phyloP scores from a whole-genome alignment of 345 rosid genomes.

The Sapria himalayana region DNA sequence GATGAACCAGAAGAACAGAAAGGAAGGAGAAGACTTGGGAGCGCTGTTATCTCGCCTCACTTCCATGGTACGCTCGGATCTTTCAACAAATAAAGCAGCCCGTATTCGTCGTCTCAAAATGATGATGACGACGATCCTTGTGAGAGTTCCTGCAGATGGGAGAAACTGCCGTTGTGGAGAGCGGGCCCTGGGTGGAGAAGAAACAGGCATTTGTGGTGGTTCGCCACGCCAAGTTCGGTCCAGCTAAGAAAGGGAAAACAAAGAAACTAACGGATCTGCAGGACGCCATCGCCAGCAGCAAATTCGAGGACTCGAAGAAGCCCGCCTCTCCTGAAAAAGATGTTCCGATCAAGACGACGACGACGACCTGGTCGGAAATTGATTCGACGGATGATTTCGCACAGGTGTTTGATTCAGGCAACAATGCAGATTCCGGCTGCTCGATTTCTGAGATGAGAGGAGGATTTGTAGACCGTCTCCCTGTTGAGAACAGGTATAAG shows the following conservation, averaged over 20 bases:
- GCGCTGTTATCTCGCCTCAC: constrained; percentile 39
- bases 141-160: constrained; percentile 30
- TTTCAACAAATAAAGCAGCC: no score
- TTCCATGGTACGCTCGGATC: constrained; percentile 28
- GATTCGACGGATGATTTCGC: constrained; percentile 9
- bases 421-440: constrained; percentile 3
- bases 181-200: constrained; percentile 41
- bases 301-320: no score
- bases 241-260: constrained; percentile 37
- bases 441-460: no score
- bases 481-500: no score
- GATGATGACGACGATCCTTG: no score
- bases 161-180: constrained; percentile 43
- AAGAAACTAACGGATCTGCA: constrained; percentile 21
- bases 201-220: constrained; percentile 39
- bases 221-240: constrained; percentile 58
- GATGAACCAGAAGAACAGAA: constrained; percentile 22
- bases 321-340: background rate
- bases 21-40: constrained; percentile 38
- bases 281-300: background rate
- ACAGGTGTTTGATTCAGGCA: constrained; percentile 1
- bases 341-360: constrained; percentile 7
- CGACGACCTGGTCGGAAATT: constrained; percentile 6
- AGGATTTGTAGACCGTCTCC: no score
- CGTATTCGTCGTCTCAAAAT: no score